Conservation (phyloP, 2,329 filamentous ascomycete species). For the Alternaria dauci region DNA sequence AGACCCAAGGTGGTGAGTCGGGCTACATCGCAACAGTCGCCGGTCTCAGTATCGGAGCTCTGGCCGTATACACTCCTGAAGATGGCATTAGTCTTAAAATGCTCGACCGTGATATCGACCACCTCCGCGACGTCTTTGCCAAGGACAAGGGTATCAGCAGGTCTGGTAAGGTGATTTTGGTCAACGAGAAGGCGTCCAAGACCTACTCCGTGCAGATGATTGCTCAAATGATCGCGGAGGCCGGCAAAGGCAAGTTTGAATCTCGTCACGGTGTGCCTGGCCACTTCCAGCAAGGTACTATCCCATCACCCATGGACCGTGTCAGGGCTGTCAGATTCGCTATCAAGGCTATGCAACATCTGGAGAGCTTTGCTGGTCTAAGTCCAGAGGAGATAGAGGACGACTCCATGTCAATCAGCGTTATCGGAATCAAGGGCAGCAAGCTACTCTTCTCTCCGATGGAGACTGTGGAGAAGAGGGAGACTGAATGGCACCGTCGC, state of each 20-base stretch:
- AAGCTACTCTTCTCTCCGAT: conserved; percentile 88
- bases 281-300: conserved; percentile 55
- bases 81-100: conserved; percentile 94
- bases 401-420: conserved; percentile 76
- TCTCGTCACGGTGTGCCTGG: conserved; percentile 73
- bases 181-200: conserved; percentile 90
- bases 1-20: conserved; percentile 94
- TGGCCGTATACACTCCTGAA: conserved; percentile 95
- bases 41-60: conserved; percentile 88
- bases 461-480: conserved; percentile 77
- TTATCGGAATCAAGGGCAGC: conserved; percentile 93
- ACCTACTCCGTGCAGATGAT: conserved; percentile 94
- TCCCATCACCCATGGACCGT: conserved; percentile 92
- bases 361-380: conserved; percentile 77
- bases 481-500: conserved; percentile 93
- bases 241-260: conserved; percentile 91
- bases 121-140: conserved; percentile 84
- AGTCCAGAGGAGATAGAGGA: conserved; percentile 72
- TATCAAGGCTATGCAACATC: conserved; percentile 91
- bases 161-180: conserved; percentile 92
- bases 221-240: conserved; percentile 93
- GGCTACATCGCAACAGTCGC: conserved; percentile 93
- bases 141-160: conserved; percentile 87
- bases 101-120: conserved; percentile 87
- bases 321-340: conserved; percentile 90